phyloP scores from a whole-genome alignment of 805 yeast species.

The Kazachstania viticola region DNA sequence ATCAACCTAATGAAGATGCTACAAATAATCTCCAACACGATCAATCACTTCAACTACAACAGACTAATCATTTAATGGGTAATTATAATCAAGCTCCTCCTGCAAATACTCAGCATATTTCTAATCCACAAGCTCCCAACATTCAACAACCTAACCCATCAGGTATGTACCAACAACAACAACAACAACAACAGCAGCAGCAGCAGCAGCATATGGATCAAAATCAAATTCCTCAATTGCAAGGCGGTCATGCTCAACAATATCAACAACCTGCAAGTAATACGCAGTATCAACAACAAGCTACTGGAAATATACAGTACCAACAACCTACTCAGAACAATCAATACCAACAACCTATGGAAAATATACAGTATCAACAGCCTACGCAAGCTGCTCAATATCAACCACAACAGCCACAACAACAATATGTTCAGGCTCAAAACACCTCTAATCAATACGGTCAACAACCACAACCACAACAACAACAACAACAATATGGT shows the following conservation, averaged over 20 bases:
- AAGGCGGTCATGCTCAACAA: too few relatives aligned
- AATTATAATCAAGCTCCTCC: not conserved
- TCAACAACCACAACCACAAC: conserved; percentile 1
- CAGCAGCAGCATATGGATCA: conserved; percentile 4
- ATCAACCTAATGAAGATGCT: conserved; percentile 30
- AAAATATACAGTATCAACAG: too few relatives aligned
- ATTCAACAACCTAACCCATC: conserved; percentile 1
- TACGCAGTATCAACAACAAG: conserved; percentile 1
- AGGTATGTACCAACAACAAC: conserved; percentile 3
- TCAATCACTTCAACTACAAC: conserved; percentile 4
- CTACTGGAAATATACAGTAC: conserved; percentile 6
- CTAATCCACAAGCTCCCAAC: conserved; percentile 1
- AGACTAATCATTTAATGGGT: not conserved
- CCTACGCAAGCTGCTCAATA: too few relatives aligned
- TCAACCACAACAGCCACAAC: not conserved
- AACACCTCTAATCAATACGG: not conserved
- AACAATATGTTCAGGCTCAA: conserved; percentile 6
- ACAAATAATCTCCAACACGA: conserved; percentile 2
- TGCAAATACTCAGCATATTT: not conserved
- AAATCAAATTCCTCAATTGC: too few relatives aligned
- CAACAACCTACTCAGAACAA: too few relatives aligned
- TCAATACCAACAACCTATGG: too few relatives aligned
- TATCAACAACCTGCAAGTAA: too few relatives aligned
- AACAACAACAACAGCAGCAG: not conserved
- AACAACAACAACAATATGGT: not conserved